These are phyloP conservation scores for Verbascum thapsus DNA, from an alignment of 257 asterid species.

Conservation along the genomic window DNA sequence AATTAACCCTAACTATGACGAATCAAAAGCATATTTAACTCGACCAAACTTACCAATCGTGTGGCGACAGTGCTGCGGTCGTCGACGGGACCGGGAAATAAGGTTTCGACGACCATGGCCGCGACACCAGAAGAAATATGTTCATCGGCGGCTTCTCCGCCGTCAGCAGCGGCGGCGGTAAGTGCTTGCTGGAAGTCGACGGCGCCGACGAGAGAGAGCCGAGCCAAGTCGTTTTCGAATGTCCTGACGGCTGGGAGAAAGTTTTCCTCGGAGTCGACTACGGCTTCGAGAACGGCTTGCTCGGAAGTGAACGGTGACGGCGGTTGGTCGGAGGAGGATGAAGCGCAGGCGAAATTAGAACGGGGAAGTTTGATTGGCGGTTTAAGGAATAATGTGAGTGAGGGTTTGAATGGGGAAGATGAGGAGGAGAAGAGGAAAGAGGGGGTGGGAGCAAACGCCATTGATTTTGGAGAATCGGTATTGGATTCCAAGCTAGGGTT, in stretches of 20 bases:
- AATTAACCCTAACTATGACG: neutral
- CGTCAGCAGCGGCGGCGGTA: constrained; percentile 93
- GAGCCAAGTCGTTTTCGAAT: constrained; percentile 71
- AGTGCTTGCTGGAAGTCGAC: constrained; percentile 82
- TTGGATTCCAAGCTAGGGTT: constrained; percentile 40
- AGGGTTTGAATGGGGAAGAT: constrained; percentile 27
- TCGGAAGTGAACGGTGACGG: constrained; percentile 46
- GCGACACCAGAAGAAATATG: constrained; percentile 55
- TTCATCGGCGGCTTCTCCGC: constrained; percentile 78
- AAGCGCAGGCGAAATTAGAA: constrained; percentile 33
- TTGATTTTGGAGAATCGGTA: constrained; percentile 31
- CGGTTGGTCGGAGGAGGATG: constrained; percentile 41
- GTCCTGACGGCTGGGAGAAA: constrained; percentile 66
- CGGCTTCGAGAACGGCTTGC: constrained; percentile 54
- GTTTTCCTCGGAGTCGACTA: constrained; percentile 47
- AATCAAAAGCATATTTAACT: neutral
- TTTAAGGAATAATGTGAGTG: constrained; percentile 25
- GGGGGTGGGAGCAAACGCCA: constrained; percentile 49
- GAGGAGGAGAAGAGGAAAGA: constrained; percentile 25
- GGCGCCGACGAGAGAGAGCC: constrained; percentile 72
- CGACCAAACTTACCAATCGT: constrained; percentile 53
- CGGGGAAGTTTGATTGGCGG: constrained; percentile 11
- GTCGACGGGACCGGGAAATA: constrained; percentile 61
- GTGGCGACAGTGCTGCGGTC: constrained; percentile 75
- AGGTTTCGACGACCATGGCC: constrained; percentile 84